These are phyloP conservation scores for Priceomyces melissophilus DNA, from an alignment of 805 yeast genomes.

Conservation along the genomic window DNA sequence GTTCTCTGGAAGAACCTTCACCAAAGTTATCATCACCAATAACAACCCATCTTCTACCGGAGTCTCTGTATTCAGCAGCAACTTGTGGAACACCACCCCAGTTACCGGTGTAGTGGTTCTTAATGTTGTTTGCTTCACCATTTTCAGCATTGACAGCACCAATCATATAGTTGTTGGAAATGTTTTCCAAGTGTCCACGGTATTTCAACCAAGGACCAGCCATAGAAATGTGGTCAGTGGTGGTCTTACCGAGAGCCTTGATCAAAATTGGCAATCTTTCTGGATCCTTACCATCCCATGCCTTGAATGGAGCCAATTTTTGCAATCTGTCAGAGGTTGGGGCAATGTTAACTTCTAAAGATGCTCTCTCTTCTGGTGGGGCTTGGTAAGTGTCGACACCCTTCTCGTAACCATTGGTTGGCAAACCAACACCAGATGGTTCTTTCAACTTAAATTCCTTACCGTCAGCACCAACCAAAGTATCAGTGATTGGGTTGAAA, in stretches of 20 bases:
- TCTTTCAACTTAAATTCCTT: slow-evolving; percentile 84
- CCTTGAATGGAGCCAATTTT: slow-evolving; percentile 85
- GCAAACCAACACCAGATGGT: slow-evolving; percentile 90
- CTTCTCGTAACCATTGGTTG: slow-evolving; percentile 82
- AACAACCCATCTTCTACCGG: slow-evolving; percentile 93
- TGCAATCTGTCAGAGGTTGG: slow-evolving; percentile 97
- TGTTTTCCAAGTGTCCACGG: slow-evolving; percentile 99
- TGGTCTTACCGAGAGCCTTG: slow-evolving; percentile 95
- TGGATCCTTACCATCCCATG: slow-evolving; percentile 97
- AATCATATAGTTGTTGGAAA: slow-evolving; percentile 98
- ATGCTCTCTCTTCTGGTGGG: slow-evolving; percentile 83
- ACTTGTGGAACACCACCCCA: slow-evolving; percentile 96
- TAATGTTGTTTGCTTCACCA: slow-evolving; percentile 87
- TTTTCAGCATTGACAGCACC: slow-evolving; percentile 98
- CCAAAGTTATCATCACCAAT: slow-evolving; percentile 98
- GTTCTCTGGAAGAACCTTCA: slow-evolving; percentile 99
- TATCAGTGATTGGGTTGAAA: slow-evolving; percentile 93
- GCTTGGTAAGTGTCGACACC: slow-evolving; percentile 97
- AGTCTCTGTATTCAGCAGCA: slow-evolving; percentile 90
- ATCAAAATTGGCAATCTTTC: slow-evolving; percentile 85
- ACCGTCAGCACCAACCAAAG: slow-evolving; percentile 84
- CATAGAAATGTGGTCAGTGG: slow-evolving; percentile 99
- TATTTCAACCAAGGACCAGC: slow-evolving; percentile 99
- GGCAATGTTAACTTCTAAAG: slow-evolving; percentile 70
- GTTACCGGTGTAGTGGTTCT: slow-evolving; percentile 87